Base-by-base conservation (phyloP, 148 eudicot genomes). In the Camellia japonica region DNA sequence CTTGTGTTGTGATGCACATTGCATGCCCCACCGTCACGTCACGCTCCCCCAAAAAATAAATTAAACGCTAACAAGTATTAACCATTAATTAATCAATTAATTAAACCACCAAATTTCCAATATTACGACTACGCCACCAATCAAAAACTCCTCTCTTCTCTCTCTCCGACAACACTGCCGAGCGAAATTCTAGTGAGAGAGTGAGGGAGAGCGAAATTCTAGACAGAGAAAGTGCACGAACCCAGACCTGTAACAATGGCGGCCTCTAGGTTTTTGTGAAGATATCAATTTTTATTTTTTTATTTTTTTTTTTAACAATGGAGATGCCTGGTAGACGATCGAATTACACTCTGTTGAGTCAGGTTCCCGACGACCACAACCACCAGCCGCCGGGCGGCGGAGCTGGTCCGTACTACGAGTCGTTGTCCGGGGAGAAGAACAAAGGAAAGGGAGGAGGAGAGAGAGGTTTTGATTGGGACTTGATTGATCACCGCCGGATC, bases 241-340 rank as follows among this genome's bases (percentile, higher is more conserved):
- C 47, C 30, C 49, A 20, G 19, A 46, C 38, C 7, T 13, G 10
- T 44, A 19, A 30, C 56, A 71, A 38, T 73, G 51, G 41, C 18
- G n/a, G 11, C 56, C 13, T 0, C 18, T 15, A 3, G 42, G 18
- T n/a, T 7, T 78, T 58, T 38, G 43, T 72, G 64, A 77, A 30
- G 38, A 30, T 30, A 1, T 30, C 38, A 30, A 30, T 30, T 30
- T 30, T 30, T 30, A 30, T 30, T 30, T 30, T 30, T 30, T 30
- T 1, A 30, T 30, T 30, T 30, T 30, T 30, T 30, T 30, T 30
- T 30, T 30, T 30, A 30, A 30, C 85, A 19, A 89, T 91, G 93
- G 97, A 90, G 85, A 87, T 90, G 87, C 89, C 89, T 6, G 85
- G 88, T 68, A 88, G 88, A 56, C 88, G 94, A 85, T 87, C 95